phyloP scores from a whole-genome alignment of 2,329 filamentous ascomycete species.

The Aspergillaceae sp. region DNA sequence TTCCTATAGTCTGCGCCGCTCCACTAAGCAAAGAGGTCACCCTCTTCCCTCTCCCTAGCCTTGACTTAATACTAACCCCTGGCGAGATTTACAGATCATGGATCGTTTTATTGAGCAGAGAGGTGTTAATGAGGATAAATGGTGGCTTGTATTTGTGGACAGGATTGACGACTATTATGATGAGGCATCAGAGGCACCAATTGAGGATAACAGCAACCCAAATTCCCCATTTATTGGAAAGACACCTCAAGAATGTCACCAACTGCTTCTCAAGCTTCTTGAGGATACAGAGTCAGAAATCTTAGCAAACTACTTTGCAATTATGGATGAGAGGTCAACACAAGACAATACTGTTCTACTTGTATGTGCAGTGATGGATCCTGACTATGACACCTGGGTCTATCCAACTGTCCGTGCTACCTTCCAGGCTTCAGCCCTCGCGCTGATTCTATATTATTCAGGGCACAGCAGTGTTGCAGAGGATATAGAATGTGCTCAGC shows the following conservation, averaged over 20 bases:
- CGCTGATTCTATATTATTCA: neutral
- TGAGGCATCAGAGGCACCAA: slow-evolving; percentile 1
- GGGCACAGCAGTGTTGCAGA: neutral
- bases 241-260: slow-evolving; percentile 1
- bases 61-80: neutral
- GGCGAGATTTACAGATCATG: neutral
- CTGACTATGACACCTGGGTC: neutral
- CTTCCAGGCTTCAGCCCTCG: neutral
- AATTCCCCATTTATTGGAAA: slow-evolving; percentile 1
- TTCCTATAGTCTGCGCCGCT: slow-evolving; percentile 1
- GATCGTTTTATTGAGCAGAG: neutral
- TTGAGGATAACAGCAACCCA: neutral
- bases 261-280: neutral
- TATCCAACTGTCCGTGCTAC: neutral
- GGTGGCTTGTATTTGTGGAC: slow-evolving; percentile 1
- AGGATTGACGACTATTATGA: slow-evolving; percentile 1
- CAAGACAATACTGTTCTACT: neutral
- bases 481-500: neutral
- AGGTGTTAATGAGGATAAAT: neutral
- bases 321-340: slow-evolving; percentile 1
- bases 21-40: neutral
- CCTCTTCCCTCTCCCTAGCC: neutral
- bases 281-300: slow-evolving; percentile 1
- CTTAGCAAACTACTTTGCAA: neutral
- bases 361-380: neutral